Conservation (phyloP, 2,329 filamentous ascomycete species). For the Talaromyces sp. region DNA sequence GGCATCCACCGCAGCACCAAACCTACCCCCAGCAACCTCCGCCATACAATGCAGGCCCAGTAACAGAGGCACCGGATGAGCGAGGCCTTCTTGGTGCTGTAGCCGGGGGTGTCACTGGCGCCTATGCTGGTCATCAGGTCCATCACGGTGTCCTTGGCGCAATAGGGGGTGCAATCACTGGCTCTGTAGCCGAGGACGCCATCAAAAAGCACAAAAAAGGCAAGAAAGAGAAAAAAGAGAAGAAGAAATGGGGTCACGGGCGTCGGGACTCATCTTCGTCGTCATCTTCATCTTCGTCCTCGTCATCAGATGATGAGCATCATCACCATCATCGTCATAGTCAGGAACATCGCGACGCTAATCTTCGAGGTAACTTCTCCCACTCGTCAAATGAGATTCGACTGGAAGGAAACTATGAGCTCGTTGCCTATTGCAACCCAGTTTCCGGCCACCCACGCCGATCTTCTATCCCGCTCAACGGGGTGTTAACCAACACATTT, state of each 20-base stretch:
- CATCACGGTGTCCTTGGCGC: conserved; percentile 53
- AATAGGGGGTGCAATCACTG: conserved; percentile 51
- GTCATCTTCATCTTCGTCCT: neutral
- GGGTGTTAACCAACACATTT: conserved; percentile 30
- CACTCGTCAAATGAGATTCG: conserved; percentile 25
- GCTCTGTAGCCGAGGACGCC: conserved; percentile 38
- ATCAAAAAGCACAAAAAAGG: conserved; percentile 6
- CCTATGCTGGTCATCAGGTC: conserved; percentile 52
- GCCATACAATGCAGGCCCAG: neutral
- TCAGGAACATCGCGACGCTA: conserved; percentile 3
- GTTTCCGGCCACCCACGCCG: conserved; percentile 24
- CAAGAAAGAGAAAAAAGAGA: neutral
- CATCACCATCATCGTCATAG: neutral
- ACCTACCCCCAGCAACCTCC: neutral
- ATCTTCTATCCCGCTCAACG: conserved; percentile 31
- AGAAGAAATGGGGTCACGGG: conserved; percentile 6
- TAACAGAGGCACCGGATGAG: neutral
- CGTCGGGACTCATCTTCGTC: neutral
- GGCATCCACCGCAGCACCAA: neutral
- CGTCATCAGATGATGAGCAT: neutral
- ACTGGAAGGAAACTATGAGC: conserved; percentile 27
- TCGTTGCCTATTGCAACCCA: conserved; percentile 31
- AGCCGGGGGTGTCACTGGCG: conserved; percentile 50
- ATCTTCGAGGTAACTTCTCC: conserved; percentile 32
- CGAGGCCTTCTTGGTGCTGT: neutral